These are phyloP conservation scores for Poterioochromonas sp. DNA, from an alignment of 352 stramenopile genomes.

Conservation along the genomic window DNA sequence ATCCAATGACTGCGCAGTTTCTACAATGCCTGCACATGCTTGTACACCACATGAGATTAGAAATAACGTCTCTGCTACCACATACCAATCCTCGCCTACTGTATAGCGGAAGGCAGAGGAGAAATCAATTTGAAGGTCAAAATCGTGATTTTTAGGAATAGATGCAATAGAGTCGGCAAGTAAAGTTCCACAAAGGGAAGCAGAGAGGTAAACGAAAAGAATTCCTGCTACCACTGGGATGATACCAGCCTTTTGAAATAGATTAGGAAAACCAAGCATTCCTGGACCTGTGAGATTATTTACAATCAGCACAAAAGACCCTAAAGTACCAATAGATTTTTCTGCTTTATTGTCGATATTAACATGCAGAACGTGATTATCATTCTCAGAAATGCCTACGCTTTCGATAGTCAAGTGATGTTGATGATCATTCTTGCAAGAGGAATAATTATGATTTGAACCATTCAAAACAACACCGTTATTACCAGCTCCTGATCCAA, in stretches of 20 bases:
- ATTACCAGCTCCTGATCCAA: too few relatives aligned
- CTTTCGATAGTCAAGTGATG: too few relatives aligned
- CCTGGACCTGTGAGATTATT: slow-evolving; percentile 53
- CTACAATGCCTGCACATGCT: slow-evolving; percentile 35
- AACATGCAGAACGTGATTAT: too few relatives aligned
- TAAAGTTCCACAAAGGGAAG: slow-evolving; percentile 33
- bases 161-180: slow-evolving; percentile 26
- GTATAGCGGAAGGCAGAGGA: slow-evolving; percentile 13
- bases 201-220: slow-evolving; percentile 48
- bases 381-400: too few relatives aligned
- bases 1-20: slow-evolving; percentile 36
- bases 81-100: slow-evolving; percentile 23
- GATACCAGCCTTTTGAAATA: slow-evolving; percentile 50
- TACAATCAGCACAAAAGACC: slow-evolving; percentile 48
- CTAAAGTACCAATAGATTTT: slow-evolving; percentile 48
- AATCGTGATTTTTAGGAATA: slow-evolving; percentile 21
- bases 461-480: too few relatives aligned
- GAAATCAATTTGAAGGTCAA: slow-evolving; percentile 22
- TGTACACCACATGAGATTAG: slow-evolving; percentile 34
- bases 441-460: too few relatives aligned
- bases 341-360: too few relatives aligned
- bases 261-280: slow-evolving; percentile 52
- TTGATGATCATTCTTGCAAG: too few relatives aligned
- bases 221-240: slow-evolving; percentile 48
- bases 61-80: slow-evolving; percentile 31